phyloP scores from a whole-genome alignment of 2,329 filamentous ascomycete genomes.

The Harringtonia aguacate region DNA sequence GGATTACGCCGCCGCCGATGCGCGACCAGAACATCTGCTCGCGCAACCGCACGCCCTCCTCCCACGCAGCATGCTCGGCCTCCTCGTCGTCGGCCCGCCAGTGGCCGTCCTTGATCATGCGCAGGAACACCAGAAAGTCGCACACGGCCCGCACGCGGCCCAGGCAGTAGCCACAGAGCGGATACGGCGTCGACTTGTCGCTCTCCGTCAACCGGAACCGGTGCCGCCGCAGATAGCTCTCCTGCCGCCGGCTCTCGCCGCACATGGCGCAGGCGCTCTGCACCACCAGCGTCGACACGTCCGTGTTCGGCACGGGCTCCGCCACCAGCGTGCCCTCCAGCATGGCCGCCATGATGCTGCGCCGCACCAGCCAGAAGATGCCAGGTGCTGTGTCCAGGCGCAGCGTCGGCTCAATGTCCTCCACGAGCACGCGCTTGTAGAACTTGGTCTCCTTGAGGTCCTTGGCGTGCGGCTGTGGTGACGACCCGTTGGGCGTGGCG shows the following conservation, averaged over 20 bases:
- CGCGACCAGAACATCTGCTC: conserved; percentile 98
- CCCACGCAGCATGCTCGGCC: conserved; percentile 82
- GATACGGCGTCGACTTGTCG: conserved; percentile 78
- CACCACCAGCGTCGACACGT: not conserved
- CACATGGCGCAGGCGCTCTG: conserved; percentile 61
- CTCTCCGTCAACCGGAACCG: conserved; percentile 83
- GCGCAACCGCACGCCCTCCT: conserved; percentile 78
- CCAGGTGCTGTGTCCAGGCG: conserved; percentile 82
- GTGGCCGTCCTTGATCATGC: conserved; percentile 86
- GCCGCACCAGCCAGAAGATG: conserved; percentile 84
- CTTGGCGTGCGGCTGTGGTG: conserved; percentile 17
- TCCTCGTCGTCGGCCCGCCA: conserved; percentile 77
- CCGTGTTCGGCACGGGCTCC: conserved; percentile 61
- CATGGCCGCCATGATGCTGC: conserved; percentile 73
- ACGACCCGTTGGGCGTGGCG: conserved; percentile 1
- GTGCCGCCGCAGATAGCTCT: conserved; percentile 65
- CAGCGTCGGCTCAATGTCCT: conserved; percentile 91
- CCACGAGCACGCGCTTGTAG: conserved; percentile 77
- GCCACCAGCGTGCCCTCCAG: conserved; percentile 80
- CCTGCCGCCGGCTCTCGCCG: conserved; percentile 66
- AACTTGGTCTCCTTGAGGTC: conserved; percentile 79
- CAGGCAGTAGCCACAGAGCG: conserved; percentile 82
- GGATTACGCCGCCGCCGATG: conserved; percentile 83
- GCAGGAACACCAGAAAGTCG: conserved; percentile 83
- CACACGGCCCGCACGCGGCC: conserved; percentile 76